These are phyloP conservation scores for Colletotrichum lupini DNA, from an alignment of 2,329 filamentous ascomycete species.

Conservation along the genomic window DNA sequence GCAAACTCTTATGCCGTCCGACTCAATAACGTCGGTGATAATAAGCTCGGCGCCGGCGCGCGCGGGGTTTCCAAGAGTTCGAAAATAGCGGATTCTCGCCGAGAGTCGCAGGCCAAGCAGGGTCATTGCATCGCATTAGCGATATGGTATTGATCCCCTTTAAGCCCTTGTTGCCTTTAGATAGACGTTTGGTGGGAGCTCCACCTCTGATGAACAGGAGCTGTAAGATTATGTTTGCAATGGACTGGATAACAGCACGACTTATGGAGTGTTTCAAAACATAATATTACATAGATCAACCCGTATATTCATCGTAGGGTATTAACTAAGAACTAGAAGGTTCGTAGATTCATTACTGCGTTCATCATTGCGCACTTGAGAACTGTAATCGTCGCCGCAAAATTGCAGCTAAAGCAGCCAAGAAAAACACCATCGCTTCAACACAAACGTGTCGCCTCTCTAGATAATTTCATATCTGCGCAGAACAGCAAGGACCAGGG, in stretches of 20 bases:
- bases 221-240: background rate
- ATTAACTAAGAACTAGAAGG: background rate
- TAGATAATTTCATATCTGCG: conserved; percentile 19
- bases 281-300: background rate
- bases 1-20: background rate
- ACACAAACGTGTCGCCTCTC: background rate
- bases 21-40: background rate
- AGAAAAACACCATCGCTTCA: background rate
- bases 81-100: background rate
- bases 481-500: conserved; percentile 17
- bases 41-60: background rate
- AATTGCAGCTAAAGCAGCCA: background rate
- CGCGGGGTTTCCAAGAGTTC: background rate
- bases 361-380: background rate
- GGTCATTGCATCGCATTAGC: background rate
- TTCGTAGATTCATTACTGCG: conserved; percentile 13
- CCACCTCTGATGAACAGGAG: too few relatives aligned
- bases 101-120: background rate
- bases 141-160: background rate
- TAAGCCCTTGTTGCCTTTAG: background rate
- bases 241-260: background rate
- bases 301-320: background rate
- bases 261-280: too few relatives aligned
- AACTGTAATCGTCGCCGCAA: too few relatives aligned
- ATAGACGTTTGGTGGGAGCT: too few relatives aligned